Evolutionary conservation across 768 basidiomycete species (phyloP).

Genomic region (Phlebiopsis flavidoalba): DNA sequence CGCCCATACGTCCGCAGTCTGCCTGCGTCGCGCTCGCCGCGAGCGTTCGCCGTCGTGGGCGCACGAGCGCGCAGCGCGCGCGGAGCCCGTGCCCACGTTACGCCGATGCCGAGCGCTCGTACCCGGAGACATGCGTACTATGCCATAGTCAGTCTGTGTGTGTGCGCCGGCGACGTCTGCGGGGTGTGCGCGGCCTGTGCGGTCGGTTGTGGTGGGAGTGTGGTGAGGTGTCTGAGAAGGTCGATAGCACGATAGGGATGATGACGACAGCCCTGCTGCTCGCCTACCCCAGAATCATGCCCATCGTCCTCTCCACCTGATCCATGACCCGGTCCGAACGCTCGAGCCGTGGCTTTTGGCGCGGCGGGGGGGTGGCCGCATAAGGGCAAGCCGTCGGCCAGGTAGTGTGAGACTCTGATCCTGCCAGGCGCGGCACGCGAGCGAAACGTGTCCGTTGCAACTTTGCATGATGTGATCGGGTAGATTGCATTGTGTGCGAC

Average conservation of each 20-base stretch:
- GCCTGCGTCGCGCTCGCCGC: conserved; percentile 75
- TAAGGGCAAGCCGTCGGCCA: background rate
- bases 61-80: conserved; percentile 77
- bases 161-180: background rate
- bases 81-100: conserved; percentile 95
- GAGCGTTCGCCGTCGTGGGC: conserved; percentile 58
- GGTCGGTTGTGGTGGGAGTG: background rate
- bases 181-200: background rate
- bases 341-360: background rate
- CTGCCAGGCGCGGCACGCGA: background rate
- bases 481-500: background rate
- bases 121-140: too few species aligned
- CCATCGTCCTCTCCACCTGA: background rate
- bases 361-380: background rate
- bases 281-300: background rate
- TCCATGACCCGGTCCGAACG: background rate
- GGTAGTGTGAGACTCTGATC: too few species aligned
- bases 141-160: too few species aligned
- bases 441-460: background rate
- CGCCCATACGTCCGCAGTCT: conserved; percentile 86
- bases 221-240: background rate
- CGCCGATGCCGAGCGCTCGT: too few species aligned
- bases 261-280: background rate
- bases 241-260: background rate
- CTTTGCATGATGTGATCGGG: background rate